Conservation (phyloP, 805 yeast genomes). For the Dipodascopsis uninucleata region DNA sequence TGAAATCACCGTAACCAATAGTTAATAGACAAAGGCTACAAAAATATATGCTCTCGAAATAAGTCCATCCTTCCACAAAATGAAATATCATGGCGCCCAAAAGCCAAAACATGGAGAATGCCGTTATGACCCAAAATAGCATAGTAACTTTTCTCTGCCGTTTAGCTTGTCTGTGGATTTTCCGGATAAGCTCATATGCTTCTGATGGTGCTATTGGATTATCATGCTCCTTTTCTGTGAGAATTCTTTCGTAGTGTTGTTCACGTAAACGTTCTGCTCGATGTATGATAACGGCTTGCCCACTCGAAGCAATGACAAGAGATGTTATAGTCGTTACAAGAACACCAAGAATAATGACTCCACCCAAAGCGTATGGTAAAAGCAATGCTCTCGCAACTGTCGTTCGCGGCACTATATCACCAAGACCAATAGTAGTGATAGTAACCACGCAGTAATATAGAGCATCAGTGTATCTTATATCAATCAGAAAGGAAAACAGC, state of each 20-base stretch:
- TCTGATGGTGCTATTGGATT: conserved; percentile 35
- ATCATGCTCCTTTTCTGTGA: not conserved
- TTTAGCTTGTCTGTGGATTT: conserved; percentile 39
- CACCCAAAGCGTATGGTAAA: conserved; percentile 62
- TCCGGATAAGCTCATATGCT: conserved; percentile 55
- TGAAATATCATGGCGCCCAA: conserved; percentile 67
- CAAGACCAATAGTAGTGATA: conserved; percentile 74
- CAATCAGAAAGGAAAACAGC: conserved; percentile 46
- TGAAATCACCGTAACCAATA: conserved; percentile 78
- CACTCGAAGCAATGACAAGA: conserved; percentile 57
- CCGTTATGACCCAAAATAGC: conserved; percentile 1
- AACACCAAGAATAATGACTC: conserved; percentile 70
- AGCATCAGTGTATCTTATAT: conserved; percentile 58
- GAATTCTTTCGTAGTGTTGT: conserved; percentile 33
- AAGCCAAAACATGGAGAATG: conserved; percentile 52
- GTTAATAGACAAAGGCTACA: conserved; percentile 72
- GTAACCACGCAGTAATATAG: conserved; percentile 72
- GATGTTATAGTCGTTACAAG: conserved; percentile 66
- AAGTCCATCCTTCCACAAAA: conserved; percentile 64
- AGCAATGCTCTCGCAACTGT: conserved; percentile 55
- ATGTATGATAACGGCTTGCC: conserved; percentile 65
- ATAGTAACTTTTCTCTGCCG: conserved; percentile 33
- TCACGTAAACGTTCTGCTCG: conserved; percentile 52
- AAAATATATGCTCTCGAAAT: conserved; percentile 69
- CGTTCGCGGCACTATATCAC: conserved; percentile 60